Base-by-base conservation (phyloP, 306 rosid species). In the Cicer yamashitae region DNA sequence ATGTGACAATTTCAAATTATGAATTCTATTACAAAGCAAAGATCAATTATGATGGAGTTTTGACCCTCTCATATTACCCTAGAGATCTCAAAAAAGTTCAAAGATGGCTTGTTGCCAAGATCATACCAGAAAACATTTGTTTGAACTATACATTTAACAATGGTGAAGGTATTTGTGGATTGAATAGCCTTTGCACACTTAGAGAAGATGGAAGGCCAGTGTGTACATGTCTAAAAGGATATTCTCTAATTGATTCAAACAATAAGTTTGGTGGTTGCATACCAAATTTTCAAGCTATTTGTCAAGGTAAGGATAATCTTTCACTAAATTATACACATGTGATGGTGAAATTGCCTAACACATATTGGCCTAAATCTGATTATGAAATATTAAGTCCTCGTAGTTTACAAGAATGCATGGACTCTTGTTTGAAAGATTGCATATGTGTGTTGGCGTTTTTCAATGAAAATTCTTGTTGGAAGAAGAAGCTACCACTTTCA, bases 91-190 rank as follows among this genome's bases (percentile, higher is more conserved):
- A 8, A 6, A 63, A 9, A 1, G 77, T 14, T 5, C 67, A 22
- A n/a, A 67, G 69, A 5, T 81, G 88, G 88, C 2, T 34, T 0
- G 4, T 43, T 48, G 6, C 9, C 37, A 41, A 40, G 78, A 18
- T 44, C 4, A 7, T 7, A 6, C 88, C 88, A 22, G 83, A 62
- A 3, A 72, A 84, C 37, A 84, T 84, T 10, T 84, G 87, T 2
- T 1, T 3, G 6, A 1, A 15, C 44, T 0, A 0, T 5, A 58
- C 59, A 1, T 7, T 0, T 10, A 0, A 7, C 0, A 4, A 6
- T 54, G 84, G 89, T 11, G 63, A 13, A 10, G 88, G 88, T 25
- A 61, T 83, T 4, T 87, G 93, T 59, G 91, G 91, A 2, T 72
- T 77, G 46, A 83, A 89, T 63, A 85, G 87, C 20, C 52, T 85